phyloP scores from a whole-genome alignment of 1,139 yeast genomes.

The Groenewaldozyma sp. region DNA sequence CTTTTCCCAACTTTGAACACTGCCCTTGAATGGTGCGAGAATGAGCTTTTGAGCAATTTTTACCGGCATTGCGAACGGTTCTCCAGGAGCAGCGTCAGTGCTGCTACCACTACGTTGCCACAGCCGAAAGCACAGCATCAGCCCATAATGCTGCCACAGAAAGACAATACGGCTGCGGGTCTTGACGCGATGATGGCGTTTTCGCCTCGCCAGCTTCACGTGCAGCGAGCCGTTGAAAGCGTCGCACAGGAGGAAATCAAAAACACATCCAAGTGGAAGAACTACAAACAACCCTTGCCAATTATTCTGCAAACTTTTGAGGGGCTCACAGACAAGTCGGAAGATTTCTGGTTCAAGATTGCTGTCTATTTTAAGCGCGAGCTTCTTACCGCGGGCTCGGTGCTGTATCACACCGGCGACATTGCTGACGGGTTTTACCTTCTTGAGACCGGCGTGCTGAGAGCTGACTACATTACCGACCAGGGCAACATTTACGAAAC shows the following conservation, averaged over 20 bases:
- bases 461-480: constrained; percentile 47
- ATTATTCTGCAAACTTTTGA: constrained; percentile 61
- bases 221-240: constrained; percentile 53
- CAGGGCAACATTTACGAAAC: constrained; percentile 61
- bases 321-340: constrained; percentile 53
- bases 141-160: not conserved
- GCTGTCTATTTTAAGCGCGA: constrained; percentile 46
- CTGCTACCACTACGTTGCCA: not conserved
- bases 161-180: not conserved
- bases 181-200: not conserved
- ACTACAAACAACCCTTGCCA: constrained; percentile 52
- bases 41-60: constrained; percentile 69
- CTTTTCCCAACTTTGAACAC: constrained; percentile 69
- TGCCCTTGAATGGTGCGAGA: constrained; percentile 96
- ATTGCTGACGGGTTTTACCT: constrained; percentile 42
- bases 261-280: constrained; percentile 23
- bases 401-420: constrained; percentile 22
- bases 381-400: constrained; percentile 39
- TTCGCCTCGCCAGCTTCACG: constrained; percentile 49
- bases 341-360: constrained; percentile 54
- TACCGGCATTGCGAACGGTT: constrained; percentile 29
- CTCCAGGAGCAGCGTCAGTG: not conserved
- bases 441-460: constrained; percentile 72
- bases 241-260: constrained; percentile 35
- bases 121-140: not conserved